Conservation (phyloP, 257 asterid species). For the Nicotiana knightiana region DNA sequence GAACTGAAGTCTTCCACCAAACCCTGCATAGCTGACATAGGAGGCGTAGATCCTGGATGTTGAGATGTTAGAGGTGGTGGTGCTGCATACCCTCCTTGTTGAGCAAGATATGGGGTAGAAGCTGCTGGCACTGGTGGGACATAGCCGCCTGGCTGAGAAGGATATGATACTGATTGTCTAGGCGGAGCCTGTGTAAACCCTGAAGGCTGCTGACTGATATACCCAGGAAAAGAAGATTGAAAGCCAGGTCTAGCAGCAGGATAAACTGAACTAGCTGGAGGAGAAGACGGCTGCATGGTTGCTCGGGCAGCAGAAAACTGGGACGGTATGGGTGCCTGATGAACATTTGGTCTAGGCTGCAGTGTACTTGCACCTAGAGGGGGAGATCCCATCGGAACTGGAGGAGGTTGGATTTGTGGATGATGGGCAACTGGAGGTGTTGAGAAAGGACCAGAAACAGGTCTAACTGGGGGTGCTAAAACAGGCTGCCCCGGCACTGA, state of each 20-base stretch:
- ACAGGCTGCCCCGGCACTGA: conserved; percentile 40
- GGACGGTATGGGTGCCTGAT: conserved; percentile 29
- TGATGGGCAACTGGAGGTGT: conserved; percentile 21
- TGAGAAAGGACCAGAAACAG: conserved; percentile 35
- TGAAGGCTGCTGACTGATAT: conserved; percentile 47
- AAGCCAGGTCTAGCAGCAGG: conserved; percentile 44
- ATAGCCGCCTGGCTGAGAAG: conserved; percentile 54
- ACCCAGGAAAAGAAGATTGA: conserved; percentile 64
- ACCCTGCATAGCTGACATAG: conserved; percentile 36
- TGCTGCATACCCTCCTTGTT: conserved; percentile 56
- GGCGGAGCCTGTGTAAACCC: conserved; percentile 42
- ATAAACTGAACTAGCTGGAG: conserved; percentile 46
- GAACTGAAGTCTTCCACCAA: conserved; percentile 76
- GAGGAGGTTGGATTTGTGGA: conserved; percentile 37
- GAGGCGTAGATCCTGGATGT: conserved; percentile 47
- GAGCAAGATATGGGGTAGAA: conserved; percentile 31
- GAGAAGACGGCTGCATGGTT: conserved; percentile 57
- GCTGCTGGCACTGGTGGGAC: conserved; percentile 39
- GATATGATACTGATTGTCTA: conserved; percentile 35
- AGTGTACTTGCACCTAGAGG: conserved; percentile 45
- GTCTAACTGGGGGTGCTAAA: conserved; percentile 38
- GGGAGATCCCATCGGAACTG: conserved; percentile 19
- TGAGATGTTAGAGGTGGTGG: conserved; percentile 43
- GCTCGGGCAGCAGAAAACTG: conserved; percentile 37
- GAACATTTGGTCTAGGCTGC: conserved; percentile 34